Evolutionary conservation across 139 green algal species (phyloP).

Genomic region (Asterochloris erici): DNA sequence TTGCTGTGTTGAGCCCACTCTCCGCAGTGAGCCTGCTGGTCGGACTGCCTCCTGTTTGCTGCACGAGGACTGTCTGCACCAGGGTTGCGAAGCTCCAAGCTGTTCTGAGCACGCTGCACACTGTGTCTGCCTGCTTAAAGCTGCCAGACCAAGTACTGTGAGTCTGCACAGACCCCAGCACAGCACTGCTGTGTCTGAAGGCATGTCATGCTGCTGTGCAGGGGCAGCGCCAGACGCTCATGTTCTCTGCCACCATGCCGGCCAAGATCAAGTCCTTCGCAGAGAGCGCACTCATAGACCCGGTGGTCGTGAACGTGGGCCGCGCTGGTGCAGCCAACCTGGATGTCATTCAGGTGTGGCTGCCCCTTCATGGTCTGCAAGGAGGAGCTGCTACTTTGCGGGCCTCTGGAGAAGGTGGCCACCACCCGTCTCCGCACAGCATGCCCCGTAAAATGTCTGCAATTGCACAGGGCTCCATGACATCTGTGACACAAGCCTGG

Average conservation of each 20-base stretch:
- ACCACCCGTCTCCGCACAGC: too few relatives aligned
- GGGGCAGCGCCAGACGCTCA: constrained; percentile 92
- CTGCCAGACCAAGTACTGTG: too few relatives aligned
- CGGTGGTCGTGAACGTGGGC: constrained; percentile 90
- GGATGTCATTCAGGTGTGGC: constrained; percentile 87
- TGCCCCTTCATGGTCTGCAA: background rate
- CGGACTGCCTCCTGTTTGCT: too few relatives aligned
- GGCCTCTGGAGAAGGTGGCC: too few relatives aligned
- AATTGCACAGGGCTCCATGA: background rate
- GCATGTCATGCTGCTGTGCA: background rate
- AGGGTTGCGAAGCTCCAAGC: too few relatives aligned
- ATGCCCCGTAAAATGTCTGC: background rate
- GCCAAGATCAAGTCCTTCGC: constrained; percentile 97
- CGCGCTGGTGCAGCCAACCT: constrained; percentile 92
- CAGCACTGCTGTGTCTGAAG: constrained; percentile 64
- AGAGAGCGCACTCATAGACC: constrained; percentile 89
- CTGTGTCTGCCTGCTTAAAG: too few relatives aligned
- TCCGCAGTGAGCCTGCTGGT: too few relatives aligned
- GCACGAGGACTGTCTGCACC: too few relatives aligned
- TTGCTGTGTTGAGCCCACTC: too few relatives aligned
- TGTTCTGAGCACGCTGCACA: too few relatives aligned
- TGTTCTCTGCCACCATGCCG: constrained; percentile 99
- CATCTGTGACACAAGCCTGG: background rate
- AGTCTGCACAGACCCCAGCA: too few relatives aligned
- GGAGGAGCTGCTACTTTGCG: background rate